Conservation (phyloP, 495 filamentous ascomycete species). For the Xylaria acuta region DNA sequence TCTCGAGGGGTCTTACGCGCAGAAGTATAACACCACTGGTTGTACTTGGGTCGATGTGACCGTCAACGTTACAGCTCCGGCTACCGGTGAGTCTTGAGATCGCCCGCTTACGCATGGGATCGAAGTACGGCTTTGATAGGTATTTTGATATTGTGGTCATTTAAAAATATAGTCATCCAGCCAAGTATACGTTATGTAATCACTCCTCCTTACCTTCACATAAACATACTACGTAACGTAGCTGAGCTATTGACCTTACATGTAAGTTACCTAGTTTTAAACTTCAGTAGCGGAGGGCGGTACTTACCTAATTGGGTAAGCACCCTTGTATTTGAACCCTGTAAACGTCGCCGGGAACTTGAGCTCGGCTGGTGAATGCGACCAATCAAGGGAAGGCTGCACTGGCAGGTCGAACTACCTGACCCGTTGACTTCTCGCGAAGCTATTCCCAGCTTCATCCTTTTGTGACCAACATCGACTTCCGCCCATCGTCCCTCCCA, state of each 20-base stretch:
- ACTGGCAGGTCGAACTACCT: not conserved
- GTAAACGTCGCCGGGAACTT: not conserved
- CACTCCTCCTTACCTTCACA: not conserved
- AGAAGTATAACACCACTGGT: slow-evolving; percentile 14
- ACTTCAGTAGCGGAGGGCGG: not conserved
- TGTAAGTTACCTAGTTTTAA: too few species aligned
- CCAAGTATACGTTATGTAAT: not conserved
- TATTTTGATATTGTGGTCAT: not conserved
- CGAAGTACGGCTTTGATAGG: not conserved
- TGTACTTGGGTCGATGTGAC: slow-evolving; percentile 25
- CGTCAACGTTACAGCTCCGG: slow-evolving; percentile 8
- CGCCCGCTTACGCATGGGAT: not conserved
- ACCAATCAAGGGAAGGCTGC: not conserved
- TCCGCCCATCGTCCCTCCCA: not conserved
- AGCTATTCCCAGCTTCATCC: slow-evolving; percentile 18
- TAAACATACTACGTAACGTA: not conserved
- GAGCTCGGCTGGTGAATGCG: not conserved
- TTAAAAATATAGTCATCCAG: not conserved
- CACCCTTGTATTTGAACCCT: not conserved
- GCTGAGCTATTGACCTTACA: too few species aligned
- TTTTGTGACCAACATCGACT: not conserved
- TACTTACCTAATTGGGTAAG: slow-evolving; percentile 9
- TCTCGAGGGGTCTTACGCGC: slow-evolving; percentile 31
- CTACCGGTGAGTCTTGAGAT: not conserved
- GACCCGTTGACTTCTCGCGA: not conserved